These are phyloP conservation scores for Nadsonia starkeyi-henricii DNA, from an alignment of 1,139 yeast species.

Conservation along the genomic window DNA sequence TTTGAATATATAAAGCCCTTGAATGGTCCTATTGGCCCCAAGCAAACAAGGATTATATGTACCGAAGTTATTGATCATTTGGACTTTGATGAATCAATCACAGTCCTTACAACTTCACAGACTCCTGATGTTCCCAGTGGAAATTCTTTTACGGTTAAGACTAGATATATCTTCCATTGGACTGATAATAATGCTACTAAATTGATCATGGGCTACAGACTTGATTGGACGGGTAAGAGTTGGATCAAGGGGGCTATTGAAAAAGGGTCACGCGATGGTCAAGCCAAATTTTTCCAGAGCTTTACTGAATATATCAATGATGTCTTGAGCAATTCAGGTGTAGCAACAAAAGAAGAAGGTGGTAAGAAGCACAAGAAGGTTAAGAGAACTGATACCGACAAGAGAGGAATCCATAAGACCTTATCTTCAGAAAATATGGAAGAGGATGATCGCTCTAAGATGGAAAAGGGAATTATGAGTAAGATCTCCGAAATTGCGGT, in stretches of 20 bases:
- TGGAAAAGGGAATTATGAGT: no score
- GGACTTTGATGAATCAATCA: slow-evolving; percentile 43
- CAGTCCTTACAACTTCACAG: slow-evolving; percentile 52
- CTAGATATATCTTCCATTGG: slow-evolving; percentile 61
- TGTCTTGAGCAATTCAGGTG: slow-evolving; percentile 4
- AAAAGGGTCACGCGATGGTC: slow-evolving; percentile 86
- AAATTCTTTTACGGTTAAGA: slow-evolving; percentile 57
- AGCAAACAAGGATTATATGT: slow-evolving; percentile 73
- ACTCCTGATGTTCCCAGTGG: slow-evolving; percentile 98
- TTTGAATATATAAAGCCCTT: slow-evolving; percentile 73
- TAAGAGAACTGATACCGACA: no score
- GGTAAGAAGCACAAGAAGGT: no score
- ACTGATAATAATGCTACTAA: slow-evolving; percentile 54
- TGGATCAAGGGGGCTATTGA: slow-evolving; percentile 90
- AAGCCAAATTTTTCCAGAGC: slow-evolving; percentile 50
- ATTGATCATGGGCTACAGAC: slow-evolving; percentile 46
- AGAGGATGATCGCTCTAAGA: no score
- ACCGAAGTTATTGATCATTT: slow-evolving; percentile 55
- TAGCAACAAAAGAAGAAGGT: no score
- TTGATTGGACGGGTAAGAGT: slow-evolving; percentile 88
- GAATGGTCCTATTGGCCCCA: slow-evolving; percentile 79
- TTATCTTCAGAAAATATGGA: no score
- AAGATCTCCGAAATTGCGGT: no score
- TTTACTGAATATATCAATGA: slow-evolving; percentile 44
- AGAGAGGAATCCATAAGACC: no score